Base-by-base conservation (phyloP, 1,284 basidiomycete species). In the Ustilago shanxiensis region DNA sequence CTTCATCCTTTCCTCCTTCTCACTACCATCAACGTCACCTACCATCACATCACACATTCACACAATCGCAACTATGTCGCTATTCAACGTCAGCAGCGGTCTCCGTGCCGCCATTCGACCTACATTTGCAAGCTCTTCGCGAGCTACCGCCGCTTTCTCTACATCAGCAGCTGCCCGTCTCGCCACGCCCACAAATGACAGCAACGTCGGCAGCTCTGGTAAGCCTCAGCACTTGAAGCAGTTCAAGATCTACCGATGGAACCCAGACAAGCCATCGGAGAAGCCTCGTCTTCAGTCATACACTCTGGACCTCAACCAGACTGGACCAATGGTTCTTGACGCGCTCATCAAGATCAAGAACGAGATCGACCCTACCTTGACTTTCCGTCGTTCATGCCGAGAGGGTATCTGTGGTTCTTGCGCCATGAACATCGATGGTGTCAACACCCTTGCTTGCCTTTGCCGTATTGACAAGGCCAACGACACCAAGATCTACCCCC, bases 351-450 rank as follows among this genome's bases (percentile, higher is more conserved):
- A 99, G 89, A 98, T 99, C 87, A 99, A 99, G 91, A 98, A 98
- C 88, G 95, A 98, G 87, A 86, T 95, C 28, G 96, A 98, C 88
- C 93, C 96, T 8, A 97, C 96, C 2, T 89, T 99, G 51, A 98
- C 95, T 18, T 98, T 98, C 90, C 92, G 95, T 45, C 91, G 95
- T 65, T 97, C 94, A 33, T 99, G 96, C 90, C 89, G 96, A 79
- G 96, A 98, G 89, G 96, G 96, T 72, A 99, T 98, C 83, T 98
- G 97, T 85, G 97, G 96, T 51, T 95, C 93, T 18, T 99, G 96
- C 86, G 95, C 96, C 71, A 98, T 99, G 96, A 98, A 98, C 90
- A 94, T 98, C 86, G 92, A 98, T 87, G 96, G 96, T 72, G 83
- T 86, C 66, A 98, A 98, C 90, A 99, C 96, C 3, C 91, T 99